Percentiles rank a stretch among this genome's conserved stretches.
These are phyloP conservation scores for Cryphonectria carpinicola DNA, from an alignment of 2,329 filamentous ascomycete species.

Conservation along the genomic window DNA sequence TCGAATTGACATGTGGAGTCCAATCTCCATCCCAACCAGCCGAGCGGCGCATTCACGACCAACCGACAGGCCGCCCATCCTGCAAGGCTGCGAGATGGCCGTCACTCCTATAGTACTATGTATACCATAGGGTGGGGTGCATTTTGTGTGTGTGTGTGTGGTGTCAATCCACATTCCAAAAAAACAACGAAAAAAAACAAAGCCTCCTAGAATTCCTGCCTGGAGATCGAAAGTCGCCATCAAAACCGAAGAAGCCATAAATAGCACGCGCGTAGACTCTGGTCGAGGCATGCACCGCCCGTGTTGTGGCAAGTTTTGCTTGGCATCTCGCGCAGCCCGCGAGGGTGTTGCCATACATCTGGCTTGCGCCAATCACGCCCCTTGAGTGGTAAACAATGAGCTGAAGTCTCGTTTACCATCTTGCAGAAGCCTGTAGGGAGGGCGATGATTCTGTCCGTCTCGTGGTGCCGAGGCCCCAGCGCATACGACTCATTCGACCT, in stretches of 20 bases:
- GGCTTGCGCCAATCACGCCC: background rate
- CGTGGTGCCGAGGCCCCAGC: background rate
- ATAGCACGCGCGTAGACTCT: background rate
- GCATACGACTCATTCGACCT: background rate
- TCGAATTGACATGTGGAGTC: constrained; percentile 11
- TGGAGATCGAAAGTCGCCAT: background rate
- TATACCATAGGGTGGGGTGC: background rate
- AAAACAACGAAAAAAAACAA: background rate
- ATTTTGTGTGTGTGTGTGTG: background rate
- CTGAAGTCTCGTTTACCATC: background rate
- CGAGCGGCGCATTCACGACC: background rate
- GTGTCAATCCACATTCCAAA: background rate
- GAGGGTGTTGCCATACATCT: background rate
- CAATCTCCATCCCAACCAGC: background rate
- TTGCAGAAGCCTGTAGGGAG: background rate
- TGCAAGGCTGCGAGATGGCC: constrained; percentile 1
- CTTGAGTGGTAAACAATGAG: background rate
- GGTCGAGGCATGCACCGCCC: background rate
- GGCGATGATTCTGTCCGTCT: background rate
- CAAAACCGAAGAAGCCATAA: background rate
- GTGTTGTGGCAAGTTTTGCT: background rate
- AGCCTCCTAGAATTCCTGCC: background rate
- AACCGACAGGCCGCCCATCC: constrained; percentile 4
- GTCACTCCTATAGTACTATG: background rate
- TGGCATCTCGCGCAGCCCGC: background rate